A percentile compares a stretch with the other conserved stretches of the same genome.
Conservation (phyloP, 805 yeast species). For the Pichia californica region DNA sequence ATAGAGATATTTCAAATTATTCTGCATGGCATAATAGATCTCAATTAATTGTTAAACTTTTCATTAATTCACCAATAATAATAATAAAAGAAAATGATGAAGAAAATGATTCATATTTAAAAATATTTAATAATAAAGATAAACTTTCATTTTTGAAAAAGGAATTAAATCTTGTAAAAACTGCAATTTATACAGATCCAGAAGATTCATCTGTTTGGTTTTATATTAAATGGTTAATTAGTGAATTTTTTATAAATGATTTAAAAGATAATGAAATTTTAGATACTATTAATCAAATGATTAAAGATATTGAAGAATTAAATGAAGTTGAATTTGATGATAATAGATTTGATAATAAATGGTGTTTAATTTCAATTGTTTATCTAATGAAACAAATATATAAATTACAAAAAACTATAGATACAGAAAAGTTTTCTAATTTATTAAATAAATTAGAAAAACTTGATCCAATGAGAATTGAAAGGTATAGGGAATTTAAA, state of each 20-base stretch:
- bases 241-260: slow-evolving; percentile 35
- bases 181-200: slow-evolving; percentile 88
- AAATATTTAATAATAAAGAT: slow-evolving; percentile 14
- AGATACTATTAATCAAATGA: slow-evolving; percentile 39
- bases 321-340: slow-evolving; percentile 71
- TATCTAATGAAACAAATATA: slow-evolving; percentile 37
- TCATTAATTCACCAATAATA: slow-evolving; percentile 22
- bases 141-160: slow-evolving; percentile 32
- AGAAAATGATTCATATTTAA: slow-evolving; percentile 10
- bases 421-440: slow-evolving; percentile 14
- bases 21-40: slow-evolving; percentile 95
- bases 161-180: slow-evolving; percentile 65
- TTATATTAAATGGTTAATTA: slow-evolving; percentile 73
- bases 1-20: slow-evolving; percentile 80
- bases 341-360: slow-evolving; percentile 51
- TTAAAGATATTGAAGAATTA: slow-evolving; percentile 49
- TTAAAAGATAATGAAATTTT: slow-evolving; percentile 22
- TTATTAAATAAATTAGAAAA: slow-evolving; percentile 39
- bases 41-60: slow-evolving; percentile 53
- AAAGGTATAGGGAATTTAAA: slow-evolving; percentile 43
- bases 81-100: slow-evolving; percentile 9
- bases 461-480: slow-evolving; percentile 60
- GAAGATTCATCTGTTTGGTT: slow-evolving; percentile 94
- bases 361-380: slow-evolving; percentile 65
- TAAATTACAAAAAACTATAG: slow-evolving; percentile 5